Base-by-base conservation (phyloP, 495 filamentous ascomycete genomes). In the Podospora conica region DNA sequence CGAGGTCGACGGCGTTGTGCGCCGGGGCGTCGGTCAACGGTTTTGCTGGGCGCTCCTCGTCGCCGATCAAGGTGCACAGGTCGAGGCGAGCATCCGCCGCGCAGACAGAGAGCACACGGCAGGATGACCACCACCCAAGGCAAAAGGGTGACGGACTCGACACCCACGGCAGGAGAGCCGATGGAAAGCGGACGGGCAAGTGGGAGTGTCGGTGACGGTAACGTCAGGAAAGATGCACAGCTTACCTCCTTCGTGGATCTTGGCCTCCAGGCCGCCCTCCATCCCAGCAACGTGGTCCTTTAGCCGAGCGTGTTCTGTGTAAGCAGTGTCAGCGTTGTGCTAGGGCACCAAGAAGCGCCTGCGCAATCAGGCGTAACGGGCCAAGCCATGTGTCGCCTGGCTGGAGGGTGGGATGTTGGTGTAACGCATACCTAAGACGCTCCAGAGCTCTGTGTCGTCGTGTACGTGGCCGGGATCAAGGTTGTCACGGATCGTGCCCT, bases 361-460 rank as follows among this genome's bases (percentile, higher is more conserved):
- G 55, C 53, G 53, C 58, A 66, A 28, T 23, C 24, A 15, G 48
- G 28, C 48, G 63, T 55, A 60, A 31, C 55, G 25, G 31, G 33
- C 53, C 53, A 29, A 53, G 55, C 65, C 68, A 73, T 71, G 75
- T 72, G 68, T 58, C 66, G 53, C 40, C 15, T 63, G 25, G 57
- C 29, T 60, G 60, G 65, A 62, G 53, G 64, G 68, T 70, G 68
- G 60, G 68, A 62, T 73, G 66, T 33, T 53, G 57, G 58, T 67
- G 66, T 66, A 72, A 66, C 68, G 85, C 89, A 74, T 83, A 94
- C 92, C 90, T 58, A 99, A 83, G 53, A 97, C 96, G 70, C 90
- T 93, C 96, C 96, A 99, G 18, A 99, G 86, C 74, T 97, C 96
- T 11, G 93, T 96, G 74, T 99, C 96, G 76, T 96, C 95, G 73